A percentile compares a stretch with the other conserved stretches of the same genome.
phyloP scores from a whole-genome alignment of 2,329 filamentous ascomycete genomes.

The Colletotrichum viniferum region DNA sequence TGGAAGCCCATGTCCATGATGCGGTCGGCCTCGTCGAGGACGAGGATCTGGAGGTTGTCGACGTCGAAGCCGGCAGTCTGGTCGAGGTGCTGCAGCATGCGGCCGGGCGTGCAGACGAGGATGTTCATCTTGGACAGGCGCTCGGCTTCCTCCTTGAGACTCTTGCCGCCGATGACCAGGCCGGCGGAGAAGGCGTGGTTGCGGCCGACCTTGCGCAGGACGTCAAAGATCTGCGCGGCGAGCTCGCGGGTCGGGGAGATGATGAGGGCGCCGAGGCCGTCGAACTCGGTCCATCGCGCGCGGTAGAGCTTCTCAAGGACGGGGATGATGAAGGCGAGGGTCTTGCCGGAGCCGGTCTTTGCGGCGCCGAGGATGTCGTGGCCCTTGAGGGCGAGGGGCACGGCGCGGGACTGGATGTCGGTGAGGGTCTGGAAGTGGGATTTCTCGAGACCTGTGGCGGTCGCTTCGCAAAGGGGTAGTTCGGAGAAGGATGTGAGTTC shows the following conservation, averaged over 20 bases:
- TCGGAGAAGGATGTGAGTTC: constrained; percentile 76
- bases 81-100: constrained; percentile 94
- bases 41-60: constrained; percentile 88
- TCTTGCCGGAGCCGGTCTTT: constrained; percentile 96
- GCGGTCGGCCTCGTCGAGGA: constrained; percentile 93
- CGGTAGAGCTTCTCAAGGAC: constrained; percentile 92
- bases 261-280: constrained; percentile 91
- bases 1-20: constrained; percentile 99
- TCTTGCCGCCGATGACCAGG: constrained; percentile 92
- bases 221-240: constrained; percentile 96
- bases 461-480: constrained; percentile 84
- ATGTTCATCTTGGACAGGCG: constrained; percentile 94
- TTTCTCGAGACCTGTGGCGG: constrained; percentile 77
- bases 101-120: constrained; percentile 89
- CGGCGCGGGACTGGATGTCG: constrained; percentile 88
- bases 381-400: constrained; percentile 85
- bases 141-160: constrained; percentile 83
- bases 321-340: constrained; percentile 88
- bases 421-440: constrained; percentile 91
- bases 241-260: constrained; percentile 94
- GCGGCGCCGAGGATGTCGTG: constrained; percentile 90
- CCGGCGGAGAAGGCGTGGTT: constrained; percentile 92
- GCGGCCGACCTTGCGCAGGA: constrained; percentile 86
- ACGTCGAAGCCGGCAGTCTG: constrained; percentile 91
- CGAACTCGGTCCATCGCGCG: constrained; percentile 85